Percentiles rank a stretch among this genome's conserved stretches.
Conservation (phyloP, 148 eudicot species). For the Spergularia marina region DNA sequence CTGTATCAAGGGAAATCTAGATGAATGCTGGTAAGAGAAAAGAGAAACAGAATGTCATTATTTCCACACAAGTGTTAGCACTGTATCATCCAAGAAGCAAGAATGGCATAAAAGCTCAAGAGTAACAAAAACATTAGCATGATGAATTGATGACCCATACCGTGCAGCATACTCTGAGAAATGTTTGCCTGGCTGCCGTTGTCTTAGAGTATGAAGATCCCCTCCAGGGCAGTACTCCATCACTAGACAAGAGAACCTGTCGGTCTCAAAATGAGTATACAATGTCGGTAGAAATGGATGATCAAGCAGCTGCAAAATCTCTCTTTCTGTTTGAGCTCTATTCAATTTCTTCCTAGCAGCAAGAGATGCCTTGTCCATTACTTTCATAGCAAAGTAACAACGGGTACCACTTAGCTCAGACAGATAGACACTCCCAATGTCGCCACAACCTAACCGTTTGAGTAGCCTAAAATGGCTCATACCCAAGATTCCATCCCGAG, state of each 20-base stretch:
- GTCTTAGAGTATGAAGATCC: constrained; percentile 85
- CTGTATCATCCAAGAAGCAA: constrained; percentile 7
- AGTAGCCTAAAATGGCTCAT: constrained; percentile 85
- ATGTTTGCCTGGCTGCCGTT: constrained; percentile 86
- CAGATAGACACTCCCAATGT: constrained; percentile 89
- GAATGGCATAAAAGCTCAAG: constrained; percentile 8
- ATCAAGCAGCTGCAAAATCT: constrained; percentile 79
- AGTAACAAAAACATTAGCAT: background rate
- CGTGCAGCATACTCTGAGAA: constrained; percentile 93
- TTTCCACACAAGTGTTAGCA: background rate
- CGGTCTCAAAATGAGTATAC: constrained; percentile 92
- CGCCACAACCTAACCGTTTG: constrained; percentile 78
- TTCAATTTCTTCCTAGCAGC: constrained; percentile 75
- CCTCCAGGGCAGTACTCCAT: constrained; percentile 99
- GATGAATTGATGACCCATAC: constrained; percentile 31
- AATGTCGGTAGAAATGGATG: constrained; percentile 90
- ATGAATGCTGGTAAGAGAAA: background rate
- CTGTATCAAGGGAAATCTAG: background rate
- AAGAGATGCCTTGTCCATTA: constrained; percentile 87
- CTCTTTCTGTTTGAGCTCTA: constrained; percentile 84
- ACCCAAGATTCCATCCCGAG: constrained; percentile 70
- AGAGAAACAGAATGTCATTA: background rate
- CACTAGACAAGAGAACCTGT: constrained; percentile 82
- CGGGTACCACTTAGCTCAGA: constrained; percentile 77
- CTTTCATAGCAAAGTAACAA: constrained; percentile 91